Evolutionary conservation across 306 rosid species (phyloP).

Genomic region (Citrullus amarus): DNA sequence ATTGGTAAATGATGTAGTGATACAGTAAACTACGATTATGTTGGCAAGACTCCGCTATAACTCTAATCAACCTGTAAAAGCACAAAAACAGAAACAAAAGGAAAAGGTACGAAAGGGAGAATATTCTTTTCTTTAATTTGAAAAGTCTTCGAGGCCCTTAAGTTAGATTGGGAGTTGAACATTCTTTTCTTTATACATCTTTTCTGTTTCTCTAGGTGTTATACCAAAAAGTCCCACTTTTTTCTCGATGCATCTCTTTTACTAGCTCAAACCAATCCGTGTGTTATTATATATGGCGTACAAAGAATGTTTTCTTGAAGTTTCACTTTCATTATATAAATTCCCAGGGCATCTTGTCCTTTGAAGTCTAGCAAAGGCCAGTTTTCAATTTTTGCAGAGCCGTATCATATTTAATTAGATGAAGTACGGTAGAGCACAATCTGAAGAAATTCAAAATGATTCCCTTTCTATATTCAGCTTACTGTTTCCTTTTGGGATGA

Average conservation of each 20-base stretch:
- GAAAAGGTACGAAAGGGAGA: not conserved
- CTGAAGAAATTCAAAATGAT: not conserved
- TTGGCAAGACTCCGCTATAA: not conserved
- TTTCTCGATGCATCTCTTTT: conserved; percentile 32
- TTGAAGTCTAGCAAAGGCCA: not conserved
- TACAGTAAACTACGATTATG: not conserved
- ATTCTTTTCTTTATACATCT: not conserved
- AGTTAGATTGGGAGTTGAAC: not conserved
- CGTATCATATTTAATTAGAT: not conserved
- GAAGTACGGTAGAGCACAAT: not conserved
- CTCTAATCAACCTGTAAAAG: not conserved
- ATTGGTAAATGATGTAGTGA: not conserved
- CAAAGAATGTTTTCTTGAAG: not conserved
- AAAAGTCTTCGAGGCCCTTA: not conserved
- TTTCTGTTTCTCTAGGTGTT: conserved; percentile 19
- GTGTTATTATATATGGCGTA: too few species aligned
- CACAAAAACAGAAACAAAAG: not conserved
- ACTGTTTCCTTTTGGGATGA: not conserved
- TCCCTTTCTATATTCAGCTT: not conserved
- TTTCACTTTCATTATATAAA: not conserved
- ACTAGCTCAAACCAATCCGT: conserved; percentile 59
- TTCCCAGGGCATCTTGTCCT: conserved; percentile 3
- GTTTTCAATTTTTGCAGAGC: not conserved
- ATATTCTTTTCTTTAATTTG: not conserved
- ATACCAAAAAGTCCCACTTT: conserved; percentile 27